Evolutionary conservation across 1,139 yeast species (phyloP).

Genomic region (Eremothecium cymbalariae): DNA sequence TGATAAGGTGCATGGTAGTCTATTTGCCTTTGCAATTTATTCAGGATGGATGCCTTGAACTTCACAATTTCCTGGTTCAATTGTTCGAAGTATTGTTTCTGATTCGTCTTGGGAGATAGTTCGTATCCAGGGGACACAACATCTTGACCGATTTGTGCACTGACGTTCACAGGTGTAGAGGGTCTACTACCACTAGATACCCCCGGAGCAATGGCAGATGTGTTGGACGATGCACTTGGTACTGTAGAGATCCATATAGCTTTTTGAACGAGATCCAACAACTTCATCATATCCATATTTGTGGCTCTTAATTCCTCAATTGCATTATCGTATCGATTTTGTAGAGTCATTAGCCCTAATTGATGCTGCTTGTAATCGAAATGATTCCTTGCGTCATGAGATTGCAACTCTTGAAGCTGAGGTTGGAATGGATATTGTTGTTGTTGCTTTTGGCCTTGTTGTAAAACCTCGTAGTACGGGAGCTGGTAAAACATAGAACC

Average conservation of each 20-base stretch:
- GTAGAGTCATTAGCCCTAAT: constrained; percentile 22
- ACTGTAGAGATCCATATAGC: constrained; percentile 1
- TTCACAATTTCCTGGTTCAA: constrained; percentile 14
- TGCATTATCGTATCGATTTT: constrained; percentile 40
- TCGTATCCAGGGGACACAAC: constrained; percentile 4
- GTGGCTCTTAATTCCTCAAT: constrained; percentile 40
- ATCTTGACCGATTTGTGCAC: constrained; percentile 7
- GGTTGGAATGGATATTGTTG: constrained; percentile 10
- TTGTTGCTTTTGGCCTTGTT: constrained; percentile 8
- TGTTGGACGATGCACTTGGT: not conserved
- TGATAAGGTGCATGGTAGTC: constrained; percentile 9
- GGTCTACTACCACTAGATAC: constrained; percentile 1
- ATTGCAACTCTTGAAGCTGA: constrained; percentile 36
- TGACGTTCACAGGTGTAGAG: constrained; percentile 7
- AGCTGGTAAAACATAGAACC: not conserved
- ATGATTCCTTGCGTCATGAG: constrained; percentile 15
- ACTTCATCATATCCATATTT: constrained; percentile 43
- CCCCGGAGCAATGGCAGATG: not conserved
- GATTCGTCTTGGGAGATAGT: constrained; percentile 5
- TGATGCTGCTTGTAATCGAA: constrained; percentile 2
- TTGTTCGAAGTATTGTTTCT: constrained; percentile 3
- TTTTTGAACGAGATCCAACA: constrained; percentile 42
- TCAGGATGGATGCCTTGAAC: constrained; percentile 10
- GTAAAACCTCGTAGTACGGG: not conserved
- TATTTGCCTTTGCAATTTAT: constrained; percentile 12